Evolutionary conservation across 805 yeast genomes (phyloP).

Genomic region (Hanseniaspora thailandica): DNA sequence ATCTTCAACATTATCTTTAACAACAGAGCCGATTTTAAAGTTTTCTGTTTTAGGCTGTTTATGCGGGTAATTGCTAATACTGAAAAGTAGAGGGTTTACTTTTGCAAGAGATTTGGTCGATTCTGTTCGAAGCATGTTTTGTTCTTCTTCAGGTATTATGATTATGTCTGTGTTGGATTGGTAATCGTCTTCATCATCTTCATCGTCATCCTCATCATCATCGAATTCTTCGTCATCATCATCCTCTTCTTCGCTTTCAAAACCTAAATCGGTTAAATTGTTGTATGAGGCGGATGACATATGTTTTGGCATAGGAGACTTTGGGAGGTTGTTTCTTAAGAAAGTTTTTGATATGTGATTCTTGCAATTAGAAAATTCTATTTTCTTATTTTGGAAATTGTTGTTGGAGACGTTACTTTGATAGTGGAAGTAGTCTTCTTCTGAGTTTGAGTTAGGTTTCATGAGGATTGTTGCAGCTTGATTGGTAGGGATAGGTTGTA

Average conservation of each 20-base stretch:
- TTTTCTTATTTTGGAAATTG: not conserved
- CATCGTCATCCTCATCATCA: constrained; percentile 3
- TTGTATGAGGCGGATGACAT: not conserved
- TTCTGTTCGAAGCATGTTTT: constrained; percentile 3
- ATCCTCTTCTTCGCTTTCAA: constrained; percentile 8
- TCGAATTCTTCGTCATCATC: constrained; percentile 8
- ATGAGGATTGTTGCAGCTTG: not conserved
- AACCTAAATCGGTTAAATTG: constrained; percentile 3
- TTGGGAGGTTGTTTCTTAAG: constrained; percentile 15
- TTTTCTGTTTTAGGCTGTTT: not conserved
- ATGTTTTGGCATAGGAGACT: constrained; percentile 20
- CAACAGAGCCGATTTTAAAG: not conserved
- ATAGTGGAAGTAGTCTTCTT: not conserved
- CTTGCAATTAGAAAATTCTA: not conserved
- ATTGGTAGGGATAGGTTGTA: not conserved
- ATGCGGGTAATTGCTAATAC: not conserved
- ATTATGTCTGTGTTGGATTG: not conserved
- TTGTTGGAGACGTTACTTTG: not conserved
- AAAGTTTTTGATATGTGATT: not conserved
- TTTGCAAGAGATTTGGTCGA: constrained; percentile 6
- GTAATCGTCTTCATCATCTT: constrained; percentile 8
- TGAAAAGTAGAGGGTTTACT: constrained; percentile 8
- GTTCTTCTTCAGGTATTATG: not conserved
- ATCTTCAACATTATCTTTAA: not conserved
- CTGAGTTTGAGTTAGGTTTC: not conserved